phyloP scores from a whole-genome alignment of 257 asterid genomes.

The Apocynum venetum region DNA sequence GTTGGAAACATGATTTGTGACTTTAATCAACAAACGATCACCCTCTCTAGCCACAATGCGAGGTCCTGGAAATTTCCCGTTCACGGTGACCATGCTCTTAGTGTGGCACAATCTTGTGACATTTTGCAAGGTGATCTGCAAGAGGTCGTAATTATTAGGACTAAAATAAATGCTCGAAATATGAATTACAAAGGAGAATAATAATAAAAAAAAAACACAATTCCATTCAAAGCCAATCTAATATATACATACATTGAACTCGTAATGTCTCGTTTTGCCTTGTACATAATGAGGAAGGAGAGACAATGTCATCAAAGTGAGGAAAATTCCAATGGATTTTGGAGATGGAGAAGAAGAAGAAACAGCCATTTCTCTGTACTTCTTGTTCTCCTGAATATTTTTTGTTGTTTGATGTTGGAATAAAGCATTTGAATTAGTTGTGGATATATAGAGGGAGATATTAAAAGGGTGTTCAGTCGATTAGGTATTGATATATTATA shows the following conservation, averaged over 20 bases:
- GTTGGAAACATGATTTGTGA: constrained; percentile 45
- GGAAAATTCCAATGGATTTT: constrained; percentile 4
- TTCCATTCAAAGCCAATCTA: too few species aligned
- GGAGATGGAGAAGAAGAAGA: constrained; percentile 1
- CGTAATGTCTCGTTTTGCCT: constrained; percentile 35
- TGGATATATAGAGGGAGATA: constrained; percentile 16
- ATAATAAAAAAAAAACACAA: too few species aligned
- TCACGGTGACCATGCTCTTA: constrained; percentile 45
- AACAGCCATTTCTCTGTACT: constrained; percentile 22
- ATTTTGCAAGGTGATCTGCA: constrained; percentile 41
- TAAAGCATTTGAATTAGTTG: background rate
- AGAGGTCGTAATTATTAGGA: background rate
- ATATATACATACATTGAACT: constrained; percentile 34
- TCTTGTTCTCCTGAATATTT: background rate
- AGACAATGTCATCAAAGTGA: constrained; percentile 20
- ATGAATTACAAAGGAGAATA: background rate
- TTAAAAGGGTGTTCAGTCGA: constrained; percentile 12
- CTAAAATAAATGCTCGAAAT: background rate
- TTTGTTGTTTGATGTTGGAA: constrained; percentile 6
- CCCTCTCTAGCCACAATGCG: constrained; percentile 55
- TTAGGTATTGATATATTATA: constrained; percentile 20
- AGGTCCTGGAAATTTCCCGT: constrained; percentile 59
- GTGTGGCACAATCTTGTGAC: constrained; percentile 53
- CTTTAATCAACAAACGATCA: constrained; percentile 48
- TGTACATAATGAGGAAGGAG: constrained; percentile 19